Evolutionary conservation across 108 stramenopile species (phyloP).

Genomic region (Fragilaria radians): DNA sequence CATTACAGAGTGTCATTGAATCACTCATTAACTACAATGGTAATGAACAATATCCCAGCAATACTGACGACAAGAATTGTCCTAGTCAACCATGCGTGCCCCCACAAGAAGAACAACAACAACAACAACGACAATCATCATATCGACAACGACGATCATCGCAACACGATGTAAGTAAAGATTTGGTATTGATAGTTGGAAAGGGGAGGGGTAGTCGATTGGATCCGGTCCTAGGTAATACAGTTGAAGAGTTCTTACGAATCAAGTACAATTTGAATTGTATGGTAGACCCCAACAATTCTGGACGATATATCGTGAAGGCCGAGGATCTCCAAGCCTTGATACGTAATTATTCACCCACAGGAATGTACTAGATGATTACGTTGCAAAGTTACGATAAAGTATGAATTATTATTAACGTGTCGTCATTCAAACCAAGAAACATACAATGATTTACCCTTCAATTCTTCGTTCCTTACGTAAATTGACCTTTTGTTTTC

Average conservation of each 20-base stretch:
- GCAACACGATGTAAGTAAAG: constrained; percentile 9
- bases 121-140: no score
- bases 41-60: no score
- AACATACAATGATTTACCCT: no score
- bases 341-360: no score
- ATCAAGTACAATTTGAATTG: constrained; percentile 39
- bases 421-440: no score
- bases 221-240: constrained; percentile 33
- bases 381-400: no score
- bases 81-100: constrained; percentile 5
- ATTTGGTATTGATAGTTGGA: constrained; percentile 57
- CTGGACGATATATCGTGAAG: constrained; percentile 37
- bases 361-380: constrained; percentile 13
- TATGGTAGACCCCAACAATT: constrained; percentile 34
- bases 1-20: constrained; percentile 55
- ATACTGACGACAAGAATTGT: background rate
- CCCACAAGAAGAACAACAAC: constrained; percentile 4
- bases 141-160: no score
- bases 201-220: constrained; percentile 46
- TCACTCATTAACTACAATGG: no score
- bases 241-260: constrained; percentile 20
- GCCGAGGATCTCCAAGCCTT: constrained; percentile 19
- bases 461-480: no score
- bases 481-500: no score
- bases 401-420: no score